Evolutionary conservation across 768 basidiomycete species (phyloP).

Genomic region (Leucogyrophana mollusca): DNA sequence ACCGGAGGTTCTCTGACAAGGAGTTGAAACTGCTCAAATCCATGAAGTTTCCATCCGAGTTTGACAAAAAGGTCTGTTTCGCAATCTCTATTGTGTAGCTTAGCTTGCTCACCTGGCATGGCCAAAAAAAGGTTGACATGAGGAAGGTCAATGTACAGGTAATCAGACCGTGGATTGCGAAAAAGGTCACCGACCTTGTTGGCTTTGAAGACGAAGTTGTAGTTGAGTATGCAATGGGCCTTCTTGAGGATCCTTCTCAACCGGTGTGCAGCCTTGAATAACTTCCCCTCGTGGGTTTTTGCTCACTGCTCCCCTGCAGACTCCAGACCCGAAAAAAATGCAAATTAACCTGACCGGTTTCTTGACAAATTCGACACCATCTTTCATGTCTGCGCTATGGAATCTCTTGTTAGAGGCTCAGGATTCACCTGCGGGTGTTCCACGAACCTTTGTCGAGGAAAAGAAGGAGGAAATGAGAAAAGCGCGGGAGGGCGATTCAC

Average conservation of each 20-base stretch:
- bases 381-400: slow-evolving; percentile 91
- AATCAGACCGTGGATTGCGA: slow-evolving; percentile 93
- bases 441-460: slow-evolving; percentile 84
- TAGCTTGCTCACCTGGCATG: not conserved
- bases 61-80: slow-evolving; percentile 73
- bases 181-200: slow-evolving; percentile 85
- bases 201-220: slow-evolving; percentile 98
- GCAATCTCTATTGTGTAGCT: no score
- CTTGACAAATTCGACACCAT: slow-evolving; percentile 79
- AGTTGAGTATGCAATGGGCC: slow-evolving; percentile 93
- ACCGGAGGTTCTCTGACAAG: slow-evolving; percentile 93
- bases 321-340: slow-evolving; percentile 92
- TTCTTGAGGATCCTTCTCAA: slow-evolving; percentile 82
- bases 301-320: slow-evolving; percentile 40
- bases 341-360: slow-evolving; percentile 95
- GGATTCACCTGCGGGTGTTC: slow-evolving; percentile 83
- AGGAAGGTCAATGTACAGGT: slow-evolving; percentile 92
- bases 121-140: slow-evolving; percentile 75
- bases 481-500: slow-evolving; percentile 59
- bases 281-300: not conserved
- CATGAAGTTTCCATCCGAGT: slow-evolving; percentile 89
- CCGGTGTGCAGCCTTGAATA: slow-evolving; percentile 52
- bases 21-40: slow-evolving; percentile 84
- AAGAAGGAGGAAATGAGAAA: slow-evolving; percentile 91
- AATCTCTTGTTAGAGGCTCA: slow-evolving; percentile 92